These are phyloP conservation scores for Nannochloropsis oceanica DNA, from an alignment of 108 stramenopile species.

Conservation along the genomic window DNA sequence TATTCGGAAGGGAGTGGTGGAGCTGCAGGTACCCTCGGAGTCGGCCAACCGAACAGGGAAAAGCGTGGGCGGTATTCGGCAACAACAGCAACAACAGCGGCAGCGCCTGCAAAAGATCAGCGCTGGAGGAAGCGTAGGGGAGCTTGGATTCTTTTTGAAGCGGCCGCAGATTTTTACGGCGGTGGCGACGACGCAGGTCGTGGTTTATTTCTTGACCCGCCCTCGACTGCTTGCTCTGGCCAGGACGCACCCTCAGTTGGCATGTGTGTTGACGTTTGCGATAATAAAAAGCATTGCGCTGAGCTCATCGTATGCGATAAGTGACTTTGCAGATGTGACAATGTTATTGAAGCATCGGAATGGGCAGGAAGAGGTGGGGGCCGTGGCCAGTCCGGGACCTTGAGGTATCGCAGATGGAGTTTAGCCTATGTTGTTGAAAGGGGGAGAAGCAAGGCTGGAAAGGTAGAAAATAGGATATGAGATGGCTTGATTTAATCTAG, in stretches of 20 bases:
- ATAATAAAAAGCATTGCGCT: neutral
- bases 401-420: neutral
- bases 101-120: constrained; percentile 27
- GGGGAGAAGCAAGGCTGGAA: too few relatives aligned
- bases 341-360: neutral
- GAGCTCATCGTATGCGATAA: neutral
- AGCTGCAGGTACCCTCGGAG: constrained; percentile 2
- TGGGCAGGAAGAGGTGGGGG: neutral
- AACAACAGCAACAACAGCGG: neutral
- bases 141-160: constrained; percentile 33
- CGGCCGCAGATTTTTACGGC: constrained; percentile 9
- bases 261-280: neutral
- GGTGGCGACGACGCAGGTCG: neutral
- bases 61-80: neutral
- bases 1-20: constrained; percentile 23
- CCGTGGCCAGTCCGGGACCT: neutral
- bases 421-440: neutral
- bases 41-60: neutral
- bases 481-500: too few relatives aligned
- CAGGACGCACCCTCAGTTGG: neutral
- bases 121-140: constrained; percentile 32
- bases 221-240: neutral
- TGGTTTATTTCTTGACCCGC: neutral
- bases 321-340: neutral
- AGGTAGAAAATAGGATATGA: too few relatives aligned